A percentile compares a stretch with the other conserved stretches of the same genome.
Evolutionary conservation across 495 filamentous ascomycete species (phyloP).

Genomic region (Chlorociboria aeruginascens): DNA sequence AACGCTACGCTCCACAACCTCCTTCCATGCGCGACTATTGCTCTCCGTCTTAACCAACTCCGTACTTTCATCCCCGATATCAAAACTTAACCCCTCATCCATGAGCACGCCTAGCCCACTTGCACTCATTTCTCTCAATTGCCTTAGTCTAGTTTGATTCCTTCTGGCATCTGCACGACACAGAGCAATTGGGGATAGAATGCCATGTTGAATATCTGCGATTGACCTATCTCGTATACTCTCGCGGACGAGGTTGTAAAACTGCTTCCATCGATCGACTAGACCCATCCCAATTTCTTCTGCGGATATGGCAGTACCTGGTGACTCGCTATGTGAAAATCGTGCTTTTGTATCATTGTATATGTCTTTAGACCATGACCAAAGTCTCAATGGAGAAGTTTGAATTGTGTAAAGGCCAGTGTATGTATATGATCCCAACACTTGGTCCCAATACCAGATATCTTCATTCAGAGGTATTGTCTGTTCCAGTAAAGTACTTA

Average conservation of each 20-base stretch:
- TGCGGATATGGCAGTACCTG: slow-evolving; percentile 5
- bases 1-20: slow-evolving; percentile 57
- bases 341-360: slow-evolving; percentile 42
- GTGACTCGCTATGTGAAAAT: slow-evolving; percentile 23
- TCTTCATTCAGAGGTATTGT: slow-evolving; percentile 73
- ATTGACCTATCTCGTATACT: slow-evolving; percentile 54
- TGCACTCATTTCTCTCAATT: slow-evolving; percentile 65
- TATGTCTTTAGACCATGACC: slow-evolving; percentile 50
- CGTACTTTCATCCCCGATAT: slow-evolving; percentile 28
- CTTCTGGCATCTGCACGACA: slow-evolving; percentile 55
- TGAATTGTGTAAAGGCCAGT: slow-evolving; percentile 72
- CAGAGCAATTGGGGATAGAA: slow-evolving; percentile 59
- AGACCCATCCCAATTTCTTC: slow-evolving; percentile 18
- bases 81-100: slow-evolving; percentile 63
- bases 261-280: slow-evolving; percentile 53
- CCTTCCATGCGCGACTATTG: slow-evolving; percentile 54
- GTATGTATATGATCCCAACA: slow-evolving; percentile 57
- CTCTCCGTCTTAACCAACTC: slow-evolving; percentile 29
- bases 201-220: slow-evolving; percentile 41
- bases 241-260: slow-evolving; percentile 68
- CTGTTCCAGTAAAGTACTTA: slow-evolving; percentile 63
- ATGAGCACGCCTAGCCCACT: slow-evolving; percentile 77
- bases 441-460: slow-evolving; percentile 85
- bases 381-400: slow-evolving; percentile 62
- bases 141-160: slow-evolving; percentile 55